Evolutionary conservation across 2,329 filamentous ascomycete species (phyloP), one percentile per base, ranked within the genome.

Genomic region (Aspergillus fischeri): DNA sequence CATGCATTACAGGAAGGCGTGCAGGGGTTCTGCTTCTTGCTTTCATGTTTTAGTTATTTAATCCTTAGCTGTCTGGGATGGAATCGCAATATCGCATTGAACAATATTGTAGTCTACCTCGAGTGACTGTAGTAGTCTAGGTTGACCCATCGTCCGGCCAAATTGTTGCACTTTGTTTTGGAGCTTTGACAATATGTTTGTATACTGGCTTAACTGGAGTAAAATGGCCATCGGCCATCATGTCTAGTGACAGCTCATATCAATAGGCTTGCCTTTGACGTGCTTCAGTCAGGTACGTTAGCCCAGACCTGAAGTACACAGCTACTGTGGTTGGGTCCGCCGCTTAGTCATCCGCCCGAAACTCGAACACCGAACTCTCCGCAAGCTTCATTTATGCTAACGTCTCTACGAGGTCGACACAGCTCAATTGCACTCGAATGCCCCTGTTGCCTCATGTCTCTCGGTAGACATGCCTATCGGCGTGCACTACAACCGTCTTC

Each of bases 391-490:
- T 59, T 38, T 29, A 53, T 56, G 59, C 24, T 42, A 54, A 56
- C 51, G 56, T 49, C 28, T 50, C 41, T 53, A 28, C 48, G 54
- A 60, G 55, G 56, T 51, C 35, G 24, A 48, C 32, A 51, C 51
- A 54, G 29, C 25, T 29, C 41, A 68, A 66, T 66, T 64, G 62
- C 65, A 60, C 51, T 57, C 61, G 62, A 57, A 65, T 63, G 61
- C 55, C 50, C 58, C 54, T 55, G 38, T 42, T 57, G n/a, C 63
- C 63, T 53, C 61, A 78, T 78, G 76, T 76, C 74, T 71, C 63
- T 76, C 56, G 66, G 73, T 65, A 73, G 73, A 62, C 71, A 73
- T 75, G 74, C 71, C 61, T 77, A 68, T 57, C 64, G 74, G 67
- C 73, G 75, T 68, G 69, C 70, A 51, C 58, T 70, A 28, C 69